These are phyloP conservation scores for Myriosclerotinia curreyana DNA, from an alignment of 2,329 filamentous ascomycete genomes.

Conservation along the genomic window DNA sequence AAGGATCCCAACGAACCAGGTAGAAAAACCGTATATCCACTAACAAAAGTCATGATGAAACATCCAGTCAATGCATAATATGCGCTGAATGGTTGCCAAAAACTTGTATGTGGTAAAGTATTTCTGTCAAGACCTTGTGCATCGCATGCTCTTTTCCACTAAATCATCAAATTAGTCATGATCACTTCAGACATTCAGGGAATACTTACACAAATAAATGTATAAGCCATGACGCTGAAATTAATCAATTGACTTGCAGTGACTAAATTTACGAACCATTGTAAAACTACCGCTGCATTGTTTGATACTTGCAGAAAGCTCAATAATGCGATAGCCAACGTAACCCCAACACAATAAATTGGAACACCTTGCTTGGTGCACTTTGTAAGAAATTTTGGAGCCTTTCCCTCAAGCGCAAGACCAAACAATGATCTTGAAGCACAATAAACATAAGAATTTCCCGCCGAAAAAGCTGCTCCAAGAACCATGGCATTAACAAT, in stretches of 20 bases:
- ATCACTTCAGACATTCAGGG: not conserved
- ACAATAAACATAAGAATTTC: slow-evolving; percentile 43
- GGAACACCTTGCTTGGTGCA: slow-evolving; percentile 52
- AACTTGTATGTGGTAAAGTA: slow-evolving; percentile 50
- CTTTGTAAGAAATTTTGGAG: slow-evolving; percentile 49
- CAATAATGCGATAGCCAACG: slow-evolving; percentile 56
- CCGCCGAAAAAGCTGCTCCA: slow-evolving; percentile 53
- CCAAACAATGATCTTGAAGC: slow-evolving; percentile 52
- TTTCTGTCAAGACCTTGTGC: slow-evolving; percentile 46
- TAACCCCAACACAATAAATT: slow-evolving; percentile 56
- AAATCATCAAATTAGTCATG: not conserved
- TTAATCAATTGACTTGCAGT: slow-evolving; percentile 53
- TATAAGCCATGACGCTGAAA: slow-evolving; percentile 52
- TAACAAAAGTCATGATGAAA: slow-evolving; percentile 58
- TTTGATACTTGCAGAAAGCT: slow-evolving; percentile 60
- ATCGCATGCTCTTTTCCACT: slow-evolving; percentile 52
- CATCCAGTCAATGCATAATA: slow-evolving; percentile 52
- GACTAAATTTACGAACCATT: slow-evolving; percentile 60
- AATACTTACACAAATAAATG: slow-evolving; percentile 45
- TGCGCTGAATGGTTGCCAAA: slow-evolving; percentile 56
- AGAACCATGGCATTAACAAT: slow-evolving; percentile 57
- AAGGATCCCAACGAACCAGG: slow-evolving; percentile 37
- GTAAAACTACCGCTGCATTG: slow-evolving; percentile 54
- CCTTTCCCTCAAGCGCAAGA: slow-evolving; percentile 51
- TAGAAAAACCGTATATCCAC: slow-evolving; percentile 60